Evolutionary conservation across 2,329 filamentous ascomycete genomes (phyloP).

Genomic region (Sporothrix humicola): DNA sequence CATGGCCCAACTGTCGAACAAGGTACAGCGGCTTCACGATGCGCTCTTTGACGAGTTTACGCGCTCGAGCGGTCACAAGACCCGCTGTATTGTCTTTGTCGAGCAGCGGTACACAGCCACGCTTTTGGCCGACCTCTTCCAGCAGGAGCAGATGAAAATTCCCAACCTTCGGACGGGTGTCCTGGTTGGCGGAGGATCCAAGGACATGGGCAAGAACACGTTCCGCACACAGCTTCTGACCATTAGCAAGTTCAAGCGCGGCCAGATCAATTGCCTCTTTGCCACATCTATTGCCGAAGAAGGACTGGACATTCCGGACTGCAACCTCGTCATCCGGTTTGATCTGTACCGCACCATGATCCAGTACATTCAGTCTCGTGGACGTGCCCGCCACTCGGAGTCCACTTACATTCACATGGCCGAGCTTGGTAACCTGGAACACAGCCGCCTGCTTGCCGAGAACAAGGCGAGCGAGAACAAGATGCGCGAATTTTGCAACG

Average conservation of each 20-base stretch:
- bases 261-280: slow-evolving; percentile 67
- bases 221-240: slow-evolving; percentile 72
- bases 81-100: slow-evolving; percentile 83
- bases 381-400: slow-evolving; percentile 76
- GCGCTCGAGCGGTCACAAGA: slow-evolving; percentile 58
- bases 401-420: slow-evolving; percentile 88
- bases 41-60: slow-evolving; percentile 69
- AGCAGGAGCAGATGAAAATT: slow-evolving; percentile 59
- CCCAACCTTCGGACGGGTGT: slow-evolving; percentile 64
- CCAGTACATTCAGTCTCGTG: slow-evolving; percentile 91
- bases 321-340: slow-evolving; percentile 74
- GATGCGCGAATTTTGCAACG: slow-evolving; percentile 77
- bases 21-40: slow-evolving; percentile 66
- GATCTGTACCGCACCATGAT: slow-evolving; percentile 90
- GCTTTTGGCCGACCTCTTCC: slow-evolving; percentile 72
- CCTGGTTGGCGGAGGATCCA: slow-evolving; percentile 50
- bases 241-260: slow-evolving; percentile 67
- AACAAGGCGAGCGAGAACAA: slow-evolving; percentile 64
- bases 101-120: slow-evolving; percentile 77
- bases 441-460: slow-evolving; percentile 63
- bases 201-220: slow-evolving; percentile 36
- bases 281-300: slow-evolving; percentile 72
- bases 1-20: slow-evolving; percentile 66
- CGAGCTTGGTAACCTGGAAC: slow-evolving; percentile 69
- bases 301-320: slow-evolving; percentile 70